phyloP scores from a whole-genome alignment of 139 green algal species.

The Micromonas commoda region DNA sequence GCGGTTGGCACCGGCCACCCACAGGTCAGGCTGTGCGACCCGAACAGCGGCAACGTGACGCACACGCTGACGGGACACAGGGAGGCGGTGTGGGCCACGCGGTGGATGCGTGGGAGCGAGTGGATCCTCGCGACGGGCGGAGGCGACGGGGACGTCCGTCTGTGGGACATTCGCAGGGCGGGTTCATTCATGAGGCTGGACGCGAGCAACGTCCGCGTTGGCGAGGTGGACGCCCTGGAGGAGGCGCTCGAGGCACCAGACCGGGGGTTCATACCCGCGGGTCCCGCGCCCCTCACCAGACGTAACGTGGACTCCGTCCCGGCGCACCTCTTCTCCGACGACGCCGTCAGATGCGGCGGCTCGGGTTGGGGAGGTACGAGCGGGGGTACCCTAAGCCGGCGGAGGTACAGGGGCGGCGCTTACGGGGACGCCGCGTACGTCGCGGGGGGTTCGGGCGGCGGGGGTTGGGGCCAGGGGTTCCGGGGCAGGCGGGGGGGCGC shows the following conservation, averaged over 20 bases:
- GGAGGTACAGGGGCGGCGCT: not conserved
- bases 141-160: conserved; percentile 20
- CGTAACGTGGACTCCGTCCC: not conserved
- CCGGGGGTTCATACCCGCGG: not conserved
- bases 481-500: too few relatives aligned
- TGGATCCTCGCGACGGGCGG: conserved; percentile 61
- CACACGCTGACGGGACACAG: conserved; percentile 68
- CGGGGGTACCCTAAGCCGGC: not conserved
- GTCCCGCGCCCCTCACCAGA: not conserved
- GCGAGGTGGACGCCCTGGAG: not conserved
- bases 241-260: not conserved
- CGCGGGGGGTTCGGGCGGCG: not conserved
- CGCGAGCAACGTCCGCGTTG: not conserved
- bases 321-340: not conserved
- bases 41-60: conserved; percentile 50
- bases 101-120: conserved; percentile 56
- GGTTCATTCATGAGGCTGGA: conserved; percentile 21
- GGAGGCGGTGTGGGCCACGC: conserved; percentile 48
- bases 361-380: not conserved
- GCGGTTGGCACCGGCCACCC: conserved; percentile 34
- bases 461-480: not conserved
- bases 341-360: not conserved
- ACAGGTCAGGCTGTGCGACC: conserved; percentile 57
- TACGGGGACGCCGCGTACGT: too few relatives aligned
- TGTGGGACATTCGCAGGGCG: conserved; percentile 25